Conservation (phyloP, 2,329 filamentous ascomycete genomes). For the Xylaria sp. region DNA sequence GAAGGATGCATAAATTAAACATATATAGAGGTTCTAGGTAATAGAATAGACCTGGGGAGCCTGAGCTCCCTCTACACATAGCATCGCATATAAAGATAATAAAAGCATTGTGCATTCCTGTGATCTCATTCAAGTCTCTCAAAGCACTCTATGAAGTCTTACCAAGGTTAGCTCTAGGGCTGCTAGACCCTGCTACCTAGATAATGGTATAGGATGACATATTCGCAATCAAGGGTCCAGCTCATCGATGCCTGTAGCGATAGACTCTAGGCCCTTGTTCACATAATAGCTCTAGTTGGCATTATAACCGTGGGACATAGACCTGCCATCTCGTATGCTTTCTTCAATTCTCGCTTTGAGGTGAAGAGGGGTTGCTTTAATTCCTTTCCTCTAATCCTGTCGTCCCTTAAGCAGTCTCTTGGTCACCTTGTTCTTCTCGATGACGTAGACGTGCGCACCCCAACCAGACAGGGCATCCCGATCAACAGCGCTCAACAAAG, state of each 20-base stretch:
- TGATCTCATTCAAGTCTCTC: slow-evolving; percentile 10
- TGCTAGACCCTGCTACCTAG: slow-evolving; percentile 22
- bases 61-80: slow-evolving; percentile 37
- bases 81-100: slow-evolving; percentile 28
- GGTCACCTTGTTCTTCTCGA: slow-evolving; percentile 99
- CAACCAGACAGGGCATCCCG: slow-evolving; percentile 96
- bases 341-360: neutral
- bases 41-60: slow-evolving; percentile 48
- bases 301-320: slow-evolving; percentile 9
- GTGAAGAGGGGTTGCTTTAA: slow-evolving; percentile 1
- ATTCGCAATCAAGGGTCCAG: slow-evolving; percentile 34
- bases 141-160: slow-evolving; percentile 9
- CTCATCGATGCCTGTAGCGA: slow-evolving; percentile 26
- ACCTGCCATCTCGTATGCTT: neutral
- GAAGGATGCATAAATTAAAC: slow-evolving; percentile 57
- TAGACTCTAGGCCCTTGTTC: slow-evolving; percentile 13
- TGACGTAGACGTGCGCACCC: slow-evolving; percentile 99
- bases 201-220: slow-evolving; percentile 43
- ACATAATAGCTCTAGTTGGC: slow-evolving; percentile 17
- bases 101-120: slow-evolving; percentile 24
- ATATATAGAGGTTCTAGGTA: slow-evolving; percentile 49
- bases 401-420: slow-evolving; percentile 98
- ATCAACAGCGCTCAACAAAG: slow-evolving; percentile 94
- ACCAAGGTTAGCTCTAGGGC: slow-evolving; percentile 24
- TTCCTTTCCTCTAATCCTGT: slow-evolving; percentile 75